phyloP scores from a whole-genome alignment of 441 rosid species.

The Daphne laureola region DNA sequence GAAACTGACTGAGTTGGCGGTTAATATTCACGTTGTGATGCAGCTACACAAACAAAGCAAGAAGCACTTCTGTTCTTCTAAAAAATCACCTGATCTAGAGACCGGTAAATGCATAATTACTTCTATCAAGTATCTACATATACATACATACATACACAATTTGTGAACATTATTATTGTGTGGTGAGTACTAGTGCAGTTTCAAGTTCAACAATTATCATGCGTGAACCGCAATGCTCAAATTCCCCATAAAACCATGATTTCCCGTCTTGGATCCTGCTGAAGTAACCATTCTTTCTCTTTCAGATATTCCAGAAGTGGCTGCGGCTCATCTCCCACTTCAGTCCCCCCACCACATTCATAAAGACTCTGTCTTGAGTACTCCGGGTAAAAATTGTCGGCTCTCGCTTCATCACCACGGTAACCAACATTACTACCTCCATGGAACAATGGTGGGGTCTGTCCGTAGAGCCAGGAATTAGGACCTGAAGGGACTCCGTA shows the following conservation, averaged over 20 bases:
- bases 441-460: slow-evolving; percentile 17
- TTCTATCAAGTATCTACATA: no score
- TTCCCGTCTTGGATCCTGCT: slow-evolving; percentile 50
- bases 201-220: slow-evolving; percentile 1
- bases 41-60: no score
- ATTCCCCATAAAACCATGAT: slow-evolving; percentile 49
- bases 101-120: no score
- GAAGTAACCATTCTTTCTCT: slow-evolving; percentile 64
- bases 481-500: slow-evolving; percentile 42
- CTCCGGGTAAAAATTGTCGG: slow-evolving; percentile 35
- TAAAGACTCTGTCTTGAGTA: slow-evolving; percentile 38
- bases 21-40: no score
- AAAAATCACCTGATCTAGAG: no score
- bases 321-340: slow-evolving; percentile 39
- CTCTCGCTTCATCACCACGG: slow-evolving; percentile 28
- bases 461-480: slow-evolving; percentile 25
- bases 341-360: slow-evolving; percentile 31
- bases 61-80: no score
- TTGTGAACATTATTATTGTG: no score
- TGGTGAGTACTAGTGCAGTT: not conserved
- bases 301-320: slow-evolving; percentile 70
- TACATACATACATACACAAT: no score
- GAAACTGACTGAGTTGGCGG: no score
- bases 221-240: slow-evolving; percentile 10
- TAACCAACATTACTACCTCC: slow-evolving; percentile 30